Evolutionary conservation across 1,284 basidiomycete genomes (phyloP).

Genomic region (Sanghuangporus baumii): DNA sequence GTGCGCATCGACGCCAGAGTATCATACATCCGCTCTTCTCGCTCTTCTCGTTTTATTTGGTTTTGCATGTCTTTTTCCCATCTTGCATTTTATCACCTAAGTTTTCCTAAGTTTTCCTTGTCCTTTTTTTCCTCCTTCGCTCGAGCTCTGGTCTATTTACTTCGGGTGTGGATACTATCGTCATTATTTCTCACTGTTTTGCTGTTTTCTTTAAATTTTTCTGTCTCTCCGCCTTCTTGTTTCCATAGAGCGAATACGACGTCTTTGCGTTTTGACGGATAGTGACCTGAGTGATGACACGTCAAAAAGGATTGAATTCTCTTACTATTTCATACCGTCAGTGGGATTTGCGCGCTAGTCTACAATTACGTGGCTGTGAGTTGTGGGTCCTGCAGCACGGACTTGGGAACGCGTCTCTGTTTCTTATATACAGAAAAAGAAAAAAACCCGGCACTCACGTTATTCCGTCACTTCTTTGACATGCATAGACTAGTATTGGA

Average conservation of each 20-base stretch:
- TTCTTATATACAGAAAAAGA: no score
- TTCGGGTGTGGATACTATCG: conserved; percentile 5
- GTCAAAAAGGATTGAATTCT: no score
- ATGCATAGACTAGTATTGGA: no score
- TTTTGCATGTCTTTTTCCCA: neutral
- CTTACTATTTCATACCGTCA: no score
- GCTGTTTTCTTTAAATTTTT: neutral
- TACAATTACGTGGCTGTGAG: no score
- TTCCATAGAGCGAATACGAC: neutral
- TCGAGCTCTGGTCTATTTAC: neutral
- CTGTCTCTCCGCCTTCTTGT: neutral
- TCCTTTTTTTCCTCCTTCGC: neutral
- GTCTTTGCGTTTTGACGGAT: neutral
- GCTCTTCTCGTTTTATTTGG: neutral
- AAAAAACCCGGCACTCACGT: no score
- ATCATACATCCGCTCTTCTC: conserved; percentile 2
- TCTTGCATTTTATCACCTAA: neutral
- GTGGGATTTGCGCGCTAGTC: no score
- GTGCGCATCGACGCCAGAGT: neutral
- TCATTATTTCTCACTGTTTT: neutral
- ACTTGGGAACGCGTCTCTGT: no score
- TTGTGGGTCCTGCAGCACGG: no score
- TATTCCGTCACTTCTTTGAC: no score
- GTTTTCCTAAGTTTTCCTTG: neutral
- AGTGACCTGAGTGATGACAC: neutral